Percentiles rank a stretch among this genome's conserved stretches.
Conservation (phyloP, 768 basidiomycete genomes). For the Phlebiopsis flavidoalba region DNA sequence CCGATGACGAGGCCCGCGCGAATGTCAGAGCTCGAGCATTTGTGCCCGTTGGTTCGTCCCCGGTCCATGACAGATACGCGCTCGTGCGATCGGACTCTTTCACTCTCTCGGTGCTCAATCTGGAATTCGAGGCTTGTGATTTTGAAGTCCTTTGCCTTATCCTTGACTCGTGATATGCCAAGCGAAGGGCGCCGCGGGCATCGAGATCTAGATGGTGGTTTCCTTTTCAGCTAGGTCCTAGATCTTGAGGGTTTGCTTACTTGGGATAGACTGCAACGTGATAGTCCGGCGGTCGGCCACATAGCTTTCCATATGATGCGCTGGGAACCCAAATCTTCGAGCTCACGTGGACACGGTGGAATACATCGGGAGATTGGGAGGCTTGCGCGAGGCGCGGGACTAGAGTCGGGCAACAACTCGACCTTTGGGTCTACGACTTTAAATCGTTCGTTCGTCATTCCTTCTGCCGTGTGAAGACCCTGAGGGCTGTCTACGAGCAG, state of each 20-base stretch:
- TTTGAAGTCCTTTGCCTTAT: constrained; percentile 59
- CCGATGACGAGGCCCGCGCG: constrained; percentile 51
- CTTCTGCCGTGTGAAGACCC: constrained; percentile 40
- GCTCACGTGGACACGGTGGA: constrained; percentile 34
- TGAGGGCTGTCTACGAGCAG: constrained; percentile 39
- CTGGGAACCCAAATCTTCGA: constrained; percentile 48
- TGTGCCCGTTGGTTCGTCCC: constrained; percentile 89
- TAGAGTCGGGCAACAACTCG: constrained; percentile 64
- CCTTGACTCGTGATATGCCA: constrained; percentile 38
- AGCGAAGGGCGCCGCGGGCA: constrained; percentile 56
- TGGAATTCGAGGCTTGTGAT: constrained; percentile 78
- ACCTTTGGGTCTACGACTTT: constrained; percentile 36
- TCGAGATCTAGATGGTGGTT: constrained; percentile 46
- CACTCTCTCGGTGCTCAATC: constrained; percentile 39
- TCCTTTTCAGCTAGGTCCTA: constrained; percentile 53
- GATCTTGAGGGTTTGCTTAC: constrained; percentile 56
- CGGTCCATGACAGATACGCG: constrained; percentile 73
- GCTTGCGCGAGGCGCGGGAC: constrained; percentile 57
- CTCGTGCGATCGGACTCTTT: constrained; percentile 49
- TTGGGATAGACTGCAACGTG: constrained; percentile 54
- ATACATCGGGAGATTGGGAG: constrained; percentile 30
- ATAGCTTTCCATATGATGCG: constrained; percentile 51
- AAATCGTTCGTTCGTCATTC: constrained; percentile 59
- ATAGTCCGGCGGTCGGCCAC: constrained; percentile 51
- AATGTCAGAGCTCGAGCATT: constrained; percentile 79